Base-by-base conservation (phyloP, 805 yeast genomes). In the Candida qinlingensis region DNA sequence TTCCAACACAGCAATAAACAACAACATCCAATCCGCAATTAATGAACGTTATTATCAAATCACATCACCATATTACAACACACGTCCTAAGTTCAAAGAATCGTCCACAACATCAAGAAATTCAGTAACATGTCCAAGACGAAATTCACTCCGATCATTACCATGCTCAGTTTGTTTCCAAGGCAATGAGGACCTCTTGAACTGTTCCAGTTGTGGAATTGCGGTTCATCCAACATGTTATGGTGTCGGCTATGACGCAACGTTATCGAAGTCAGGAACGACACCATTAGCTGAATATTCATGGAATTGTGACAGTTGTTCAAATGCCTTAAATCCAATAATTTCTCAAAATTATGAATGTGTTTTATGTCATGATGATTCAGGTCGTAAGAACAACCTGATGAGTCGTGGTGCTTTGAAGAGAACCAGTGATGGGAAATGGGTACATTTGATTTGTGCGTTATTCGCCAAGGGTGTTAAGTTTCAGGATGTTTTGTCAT, bases 301-400 rank as follows among this genome's bases (percentile, higher is more conserved):
- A 48, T 89, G 97, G 97, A 67, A 74, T 28, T 90, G 97, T 67
- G 96, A 88, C 56, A 73, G 81, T 1, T 90, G 97, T 61, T 72
- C 81, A 5, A 87, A 88, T 59, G 85, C 81, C 43, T 62, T 80
- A 45, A 77, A 79, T 51, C 92, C 94, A 0, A 53, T 75, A 3
- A 69, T 72, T 36, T 73, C 81, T 3, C 76, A 83, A 0, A 68
- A 75, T 25, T 83, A 85, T 59, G 65, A 74, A 2, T 89, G 97
- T 62, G 66, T 71, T 12, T 60, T 89, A n/a, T 90, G 97, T 19
- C 19, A 19, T 19, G 19, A 19, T 63, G 34, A 34, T 7, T 26
- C 11, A 9, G 39, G 41, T 35, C 27, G 27, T 37, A 35, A 35
- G 5, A 64, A 70, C 3, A 19, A 19, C 19, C 19, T 19, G 19